These are phyloP conservation scores for Asparagopsis taxiformis DNA, from an alignment of 31 red algal genomes.

Conservation along the genomic window DNA sequence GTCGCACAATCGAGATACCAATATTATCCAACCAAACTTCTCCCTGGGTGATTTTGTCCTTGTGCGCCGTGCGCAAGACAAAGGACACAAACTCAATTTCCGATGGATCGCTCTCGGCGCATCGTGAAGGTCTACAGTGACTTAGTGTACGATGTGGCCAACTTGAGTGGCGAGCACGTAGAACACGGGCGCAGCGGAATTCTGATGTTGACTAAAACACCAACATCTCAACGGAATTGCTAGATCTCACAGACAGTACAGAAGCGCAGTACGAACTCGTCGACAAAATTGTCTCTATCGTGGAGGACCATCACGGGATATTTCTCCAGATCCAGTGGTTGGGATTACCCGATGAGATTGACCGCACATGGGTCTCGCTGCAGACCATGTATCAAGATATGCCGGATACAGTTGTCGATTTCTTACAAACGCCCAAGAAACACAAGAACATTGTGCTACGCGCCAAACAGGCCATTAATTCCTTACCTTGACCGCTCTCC, in stretches of 20 bases:
- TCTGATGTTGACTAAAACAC: too few relatives aligned
- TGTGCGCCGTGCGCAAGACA: conserved; percentile 29
- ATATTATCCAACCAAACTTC: conserved; percentile 16
- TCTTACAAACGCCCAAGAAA: background rate
- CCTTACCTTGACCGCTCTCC: too few relatives aligned
- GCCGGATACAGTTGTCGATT: conserved; percentile 5
- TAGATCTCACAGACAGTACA: conserved; percentile 4
- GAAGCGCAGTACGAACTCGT: conserved; percentile 16
- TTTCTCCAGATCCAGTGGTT: conserved; percentile 21
- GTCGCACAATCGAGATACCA: conserved; percentile 11
- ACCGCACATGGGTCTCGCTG: conserved; percentile 14
- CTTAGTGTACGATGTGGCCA: too few relatives aligned
- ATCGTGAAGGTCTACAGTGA: conserved; percentile 6
- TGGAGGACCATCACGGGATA: conserved; percentile 2
- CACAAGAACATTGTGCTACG: too few relatives aligned
- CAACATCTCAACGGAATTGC: conserved; percentile 4
- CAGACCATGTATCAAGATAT: conserved; percentile 9
- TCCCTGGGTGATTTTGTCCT: conserved; percentile 32
- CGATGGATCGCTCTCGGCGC: conserved; percentile 11
- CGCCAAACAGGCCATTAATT: too few relatives aligned
- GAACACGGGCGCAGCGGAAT: too few relatives aligned
- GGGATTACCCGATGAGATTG: conserved; percentile 15
- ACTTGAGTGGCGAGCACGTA: too few relatives aligned
- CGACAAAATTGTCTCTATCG: conserved; percentile 2
- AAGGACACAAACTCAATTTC: conserved; percentile 32